These are phyloP conservation scores for Chalaropsis ovoidea DNA, from an alignment of 2,329 filamentous ascomycete species.

Conservation along the genomic window DNA sequence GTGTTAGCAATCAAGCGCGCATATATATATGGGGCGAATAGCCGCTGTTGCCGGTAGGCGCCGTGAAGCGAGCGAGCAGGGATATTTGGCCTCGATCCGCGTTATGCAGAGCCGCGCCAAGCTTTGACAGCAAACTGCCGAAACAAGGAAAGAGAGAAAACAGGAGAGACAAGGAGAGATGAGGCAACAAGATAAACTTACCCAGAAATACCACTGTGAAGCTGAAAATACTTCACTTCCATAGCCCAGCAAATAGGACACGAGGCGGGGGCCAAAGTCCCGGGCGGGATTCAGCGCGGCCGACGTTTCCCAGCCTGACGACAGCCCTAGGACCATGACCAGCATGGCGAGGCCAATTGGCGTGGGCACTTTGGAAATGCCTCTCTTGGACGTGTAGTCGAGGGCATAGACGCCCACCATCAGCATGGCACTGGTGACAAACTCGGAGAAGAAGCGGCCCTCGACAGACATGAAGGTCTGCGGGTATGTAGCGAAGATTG, in stretches of 20 bases:
- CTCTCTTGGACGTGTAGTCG: constrained; percentile 44
- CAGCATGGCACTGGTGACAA: constrained; percentile 55
- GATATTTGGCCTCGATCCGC: background rate
- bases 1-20: constrained; percentile 19
- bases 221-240: constrained; percentile 56
- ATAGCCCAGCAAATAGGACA: constrained; percentile 59
- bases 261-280: constrained; percentile 60
- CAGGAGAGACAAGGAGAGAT: constrained; percentile 16
- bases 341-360: constrained; percentile 59
- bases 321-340: constrained; percentile 64
- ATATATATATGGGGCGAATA: background rate
- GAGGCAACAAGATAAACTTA: constrained; percentile 16
- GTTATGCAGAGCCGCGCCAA: constrained; percentile 3
- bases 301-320: constrained; percentile 66
- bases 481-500: constrained; percentile 65
- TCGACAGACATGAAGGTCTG: constrained; percentile 56
- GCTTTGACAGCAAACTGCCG: constrained; percentile 16
- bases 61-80: background rate
- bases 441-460: constrained; percentile 62
- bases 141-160: constrained; percentile 21
- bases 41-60: background rate
- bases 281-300: constrained; percentile 66
- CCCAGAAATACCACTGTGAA: constrained; percentile 64
- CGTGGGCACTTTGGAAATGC: constrained; percentile 42
- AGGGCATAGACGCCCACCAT: constrained; percentile 65